These are phyloP conservation scores for Copromyces sp. DNA, from an alignment of 495 filamentous ascomycete species.

Conservation along the genomic window DNA sequence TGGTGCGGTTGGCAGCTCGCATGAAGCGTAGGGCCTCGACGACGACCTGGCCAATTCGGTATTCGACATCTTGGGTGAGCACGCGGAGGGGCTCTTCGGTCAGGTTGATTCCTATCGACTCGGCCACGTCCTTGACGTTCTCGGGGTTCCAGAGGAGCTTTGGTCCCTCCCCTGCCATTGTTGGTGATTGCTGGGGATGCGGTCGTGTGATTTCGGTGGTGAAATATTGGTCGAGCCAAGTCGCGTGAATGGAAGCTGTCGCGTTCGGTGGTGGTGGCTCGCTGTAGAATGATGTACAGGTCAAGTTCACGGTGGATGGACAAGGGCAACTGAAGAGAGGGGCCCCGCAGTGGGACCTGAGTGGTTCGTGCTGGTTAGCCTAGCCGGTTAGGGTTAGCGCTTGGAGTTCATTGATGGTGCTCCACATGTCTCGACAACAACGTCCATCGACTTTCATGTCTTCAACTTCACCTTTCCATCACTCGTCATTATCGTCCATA, in stretches of 20 bases:
- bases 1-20: slow-evolving; percentile 75
- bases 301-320: neutral
- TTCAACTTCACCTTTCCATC: neutral
- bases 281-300: neutral
- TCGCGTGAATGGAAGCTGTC: neutral
- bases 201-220: neutral
- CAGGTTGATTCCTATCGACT: slow-evolving; percentile 82
- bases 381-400: neutral
- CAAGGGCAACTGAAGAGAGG: neutral
- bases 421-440: neutral
- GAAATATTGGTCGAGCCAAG: neutral
- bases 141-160: slow-evolving; percentile 84
- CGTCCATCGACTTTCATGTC: neutral
- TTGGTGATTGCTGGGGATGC: neutral
- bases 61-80: slow-evolving; percentile 89
- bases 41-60: slow-evolving; percentile 81
- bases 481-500: neutral
- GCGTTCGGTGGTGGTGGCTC: neutral
- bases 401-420: neutral
- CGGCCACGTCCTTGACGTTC: slow-evolving; percentile 87
- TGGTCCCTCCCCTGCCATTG: slow-evolving; percentile 14
- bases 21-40: slow-evolving; percentile 92
- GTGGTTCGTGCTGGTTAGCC: neutral
- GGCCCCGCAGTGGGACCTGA: neutral
- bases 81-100: slow-evolving; percentile 72